Evolutionary conservation across 1,284 basidiomycete genomes (phyloP), one percentile per base, ranked within the genome.

Genomic region (Phylloboletellus chloephorus): DNA sequence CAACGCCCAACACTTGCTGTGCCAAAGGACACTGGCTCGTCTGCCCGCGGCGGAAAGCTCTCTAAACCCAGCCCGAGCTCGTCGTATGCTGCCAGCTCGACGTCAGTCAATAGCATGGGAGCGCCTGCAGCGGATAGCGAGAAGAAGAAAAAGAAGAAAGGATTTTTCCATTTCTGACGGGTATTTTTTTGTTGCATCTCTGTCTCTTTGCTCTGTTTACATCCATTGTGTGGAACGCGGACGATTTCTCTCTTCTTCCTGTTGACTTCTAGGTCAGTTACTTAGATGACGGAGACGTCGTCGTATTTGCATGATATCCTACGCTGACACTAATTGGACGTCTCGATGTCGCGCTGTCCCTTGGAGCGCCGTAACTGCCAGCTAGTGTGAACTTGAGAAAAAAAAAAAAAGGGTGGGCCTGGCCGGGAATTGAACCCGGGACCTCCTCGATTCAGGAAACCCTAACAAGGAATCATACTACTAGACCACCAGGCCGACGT

Each of bases 131-230:
- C 53, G 54, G 54, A 60, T 34, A 65, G 73, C 44, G 75, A 80
- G 50, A 76, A 85, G 60, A 81, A 82, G 68, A 85, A 85, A 67
- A 88, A 86, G 72, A 87, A 85, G 70, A 78, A 76, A 55, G 76
- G 82, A 13, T 70, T 91, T 54, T 88, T 89, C 67, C 69, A 74
- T 30, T 82, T 82, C 54, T 80, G 50, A 68, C 20, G 10, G 12
- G 10, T 29, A 16, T 4, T 25, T 15, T 4, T 37, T 10, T 31
- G 13, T 33, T 7, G 5, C 25, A n/a, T 37, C 11, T 23, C 13
- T 37, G 15, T 31, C 16, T 9, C 16, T 2, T 23, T 11, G 9
- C 10, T n/a, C 29, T 31, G 26, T 34, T 29, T 30, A 23, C 17
- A 22, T 29, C 10, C 4, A 25, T 28, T 31, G n/a, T 39, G 30